Base-by-base conservation (phyloP, 2,329 filamentous ascomycete species). In the Cyphellophora attinorum region DNA sequence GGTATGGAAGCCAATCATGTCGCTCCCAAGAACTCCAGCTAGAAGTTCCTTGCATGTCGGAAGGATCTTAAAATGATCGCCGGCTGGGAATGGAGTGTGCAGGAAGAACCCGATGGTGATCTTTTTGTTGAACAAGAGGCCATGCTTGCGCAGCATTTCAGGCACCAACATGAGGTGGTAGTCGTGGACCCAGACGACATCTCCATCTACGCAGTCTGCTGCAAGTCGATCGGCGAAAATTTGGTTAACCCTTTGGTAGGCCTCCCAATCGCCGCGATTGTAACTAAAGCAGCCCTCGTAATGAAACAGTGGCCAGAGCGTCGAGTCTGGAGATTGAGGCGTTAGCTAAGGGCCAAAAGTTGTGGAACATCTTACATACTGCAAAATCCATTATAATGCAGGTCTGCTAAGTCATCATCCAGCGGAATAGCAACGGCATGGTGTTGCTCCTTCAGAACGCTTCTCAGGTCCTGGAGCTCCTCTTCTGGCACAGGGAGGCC, bases 91-190 rank as follows among this genome's bases (percentile, higher is more conserved):
- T 0, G 89, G 89, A 29, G 85, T 80, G 59, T 96, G 89, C 29
- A 95, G 68, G 65, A 85, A 95, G 65, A 94, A 94, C 35, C 85
- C 81, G 53, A 94, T 88, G 63, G 93, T 93, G 60, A 93, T 83
- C 57, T 85, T 83, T 3, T 85, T 84, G 13, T 85, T 68, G 27
- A 81, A 76, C n/a, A n/a, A n/a, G n/a, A n/a, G n/a, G n/a, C n/a
- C n/a, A n/a, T n/a, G n/a, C 57, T 93, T 85, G 30, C 88, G 79
- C 39, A 96, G 67, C 65, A 95, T 76, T 59, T 79, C 85, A 2
- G 89, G 89, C 4, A 96, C 72, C 14, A 96, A 70, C 56, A 95
- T 76, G 30, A 96, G 74, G 54, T 93, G 86, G 58, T 93, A 95
- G 60, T 95, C 89, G 57, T 96, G 89, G 34, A 96, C 76, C 54